Conservation (phyloP, 768 basidiomycete genomes). For the Termitomyces sp. region DNA sequence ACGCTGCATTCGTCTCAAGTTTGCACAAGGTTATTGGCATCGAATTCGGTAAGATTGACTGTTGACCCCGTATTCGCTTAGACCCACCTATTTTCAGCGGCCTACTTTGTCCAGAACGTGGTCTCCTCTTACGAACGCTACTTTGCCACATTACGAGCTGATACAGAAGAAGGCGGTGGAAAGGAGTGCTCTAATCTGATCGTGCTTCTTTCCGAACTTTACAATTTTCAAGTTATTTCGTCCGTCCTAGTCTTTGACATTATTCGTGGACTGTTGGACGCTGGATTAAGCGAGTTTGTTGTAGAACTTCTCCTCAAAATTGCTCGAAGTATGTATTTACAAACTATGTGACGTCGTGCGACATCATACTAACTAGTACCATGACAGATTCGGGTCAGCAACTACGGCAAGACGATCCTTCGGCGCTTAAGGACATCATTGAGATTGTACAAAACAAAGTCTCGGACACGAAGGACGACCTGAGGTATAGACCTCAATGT, state of each 20-base stretch:
- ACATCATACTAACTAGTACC: neutral
- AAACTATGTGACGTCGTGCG: neutral
- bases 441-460: constrained; percentile 75
- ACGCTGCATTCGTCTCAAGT: constrained; percentile 82
- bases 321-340: constrained; percentile 59
- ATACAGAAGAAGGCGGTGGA: constrained; percentile 45
- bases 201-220: constrained; percentile 85
- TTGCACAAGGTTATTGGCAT: constrained; percentile 80
- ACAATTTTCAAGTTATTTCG: constrained; percentile 94
- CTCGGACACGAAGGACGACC: constrained; percentile 42
- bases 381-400: constrained; percentile 84
- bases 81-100: constrained; percentile 46
- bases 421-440: constrained; percentile 89
- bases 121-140: constrained; percentile 67
- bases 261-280: constrained; percentile 69
- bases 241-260: constrained; percentile 89
- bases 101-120: constrained; percentile 75
- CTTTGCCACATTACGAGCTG: constrained; percentile 35
- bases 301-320: constrained; percentile 89
- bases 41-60: constrained; percentile 73
- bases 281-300: constrained; percentile 68
- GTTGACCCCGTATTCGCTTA: neutral
- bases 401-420: constrained; percentile 88
- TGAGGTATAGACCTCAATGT: constrained; percentile 42
- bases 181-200: constrained; percentile 92